Percentiles rank a stretch among this genome's conserved stretches.
Evolutionary conservation across 164 flowering plant species (phyloP).

Genomic region (Macadamia integrifolia): DNA sequence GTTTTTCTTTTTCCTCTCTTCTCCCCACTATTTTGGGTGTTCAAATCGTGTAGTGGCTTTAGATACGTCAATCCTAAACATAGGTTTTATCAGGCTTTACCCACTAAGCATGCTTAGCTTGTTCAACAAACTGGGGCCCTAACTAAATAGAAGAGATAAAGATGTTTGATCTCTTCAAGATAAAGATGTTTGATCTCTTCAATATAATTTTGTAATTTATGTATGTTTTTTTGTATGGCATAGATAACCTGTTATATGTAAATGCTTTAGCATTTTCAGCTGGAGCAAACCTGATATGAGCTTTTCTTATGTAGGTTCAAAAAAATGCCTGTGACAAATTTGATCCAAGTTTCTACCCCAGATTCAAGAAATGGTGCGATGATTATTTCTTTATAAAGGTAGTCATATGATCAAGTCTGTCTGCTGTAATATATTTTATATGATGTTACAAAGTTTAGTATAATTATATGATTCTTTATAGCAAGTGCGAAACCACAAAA

Average conservation of each 20-base stretch:
- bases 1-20: too few relatives aligned
- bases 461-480: too few relatives aligned
- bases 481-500: too few relatives aligned
- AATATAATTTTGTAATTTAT: not conserved
- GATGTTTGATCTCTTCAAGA: slow-evolving; percentile 2
- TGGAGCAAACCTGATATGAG: slow-evolving; percentile 2
- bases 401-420: slow-evolving; percentile 4
- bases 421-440: too few relatives aligned
- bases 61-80: too few relatives aligned
- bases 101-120: too few relatives aligned
- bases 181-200: not conserved
- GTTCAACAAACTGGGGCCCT: too few relatives aligned
- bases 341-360: slow-evolving; percentile 89
- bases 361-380: slow-evolving; percentile 99
- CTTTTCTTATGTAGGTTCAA: slow-evolving; percentile 55
- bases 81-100: not conserved
- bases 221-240: not conserved
- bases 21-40: too few relatives aligned
- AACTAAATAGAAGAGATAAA: not conserved
- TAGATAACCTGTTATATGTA: not conserved
- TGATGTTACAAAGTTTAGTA: too few relatives aligned
- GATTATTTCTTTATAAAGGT: slow-evolving; percentile 96
- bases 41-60: too few relatives aligned
- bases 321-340: slow-evolving; percentile 92
- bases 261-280: slow-evolving; percentile 8